Base-by-base conservation (phyloP, 148 eudicot species). In the Fallopia convolvulus region DNA sequence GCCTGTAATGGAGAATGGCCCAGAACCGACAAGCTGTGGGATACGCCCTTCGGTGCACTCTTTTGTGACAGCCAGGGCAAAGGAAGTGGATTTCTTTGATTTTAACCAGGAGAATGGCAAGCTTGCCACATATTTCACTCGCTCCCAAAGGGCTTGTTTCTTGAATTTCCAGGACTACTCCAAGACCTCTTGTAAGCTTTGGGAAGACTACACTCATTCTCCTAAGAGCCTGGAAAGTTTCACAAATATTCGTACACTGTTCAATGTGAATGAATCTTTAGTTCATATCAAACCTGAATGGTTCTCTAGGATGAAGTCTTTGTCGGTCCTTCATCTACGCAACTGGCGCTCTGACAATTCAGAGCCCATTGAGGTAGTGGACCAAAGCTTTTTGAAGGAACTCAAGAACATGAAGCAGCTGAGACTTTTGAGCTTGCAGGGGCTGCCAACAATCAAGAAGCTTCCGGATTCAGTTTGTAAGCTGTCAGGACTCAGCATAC, bases 381-480 rank as follows among this genome's bases (percentile, higher is more conserved):
- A 84, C 12, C 10, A 78, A 9, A 68, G 1, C 15, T 77, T 78
- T 42, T 53, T 85, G 26, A 79, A 87, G 23, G 81, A 65, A 8
- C 74, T 87, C 60, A 73, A 72, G 23, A 9, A 60, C 20, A 65
- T 78, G 50, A 80, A 63, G 1, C 60, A 80, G 39, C n/a, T 89
- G 39, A 82, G 68, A 71, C 81, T 81, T 48, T 74, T 89, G n/a
- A 87, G 92, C 76, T 80, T 87, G 41, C 85, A 83, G 78, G 90
- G 90, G 15, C 40, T 89, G 4, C 84, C 90, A 8, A 79, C 83
- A 23, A 80, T 89, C 6, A 77, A 46, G 2, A 44, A 50, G 77
- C 82, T 89, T 65, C 86, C 80, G 5, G 42, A 77, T 8, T 75
- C 88, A 30, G 74, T 89, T 47, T 70, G 77, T 8, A 36, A 75